These are phyloP conservation scores for Euphorbia tirucalli DNA, from an alignment of 345 rosid genomes.

Conservation along the genomic window DNA sequence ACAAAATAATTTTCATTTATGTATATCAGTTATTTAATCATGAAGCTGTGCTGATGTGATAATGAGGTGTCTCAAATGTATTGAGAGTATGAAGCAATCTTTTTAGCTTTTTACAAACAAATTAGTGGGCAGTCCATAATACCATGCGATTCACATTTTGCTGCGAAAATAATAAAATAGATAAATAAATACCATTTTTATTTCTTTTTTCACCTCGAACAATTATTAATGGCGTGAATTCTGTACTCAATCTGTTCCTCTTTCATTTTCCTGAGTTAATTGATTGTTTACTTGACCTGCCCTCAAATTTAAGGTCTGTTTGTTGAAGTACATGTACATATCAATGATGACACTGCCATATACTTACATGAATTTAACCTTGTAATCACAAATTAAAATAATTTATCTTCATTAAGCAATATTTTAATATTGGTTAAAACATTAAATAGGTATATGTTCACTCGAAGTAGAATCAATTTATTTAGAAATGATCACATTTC, in stretches of 20 bases:
- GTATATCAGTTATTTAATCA: background rate
- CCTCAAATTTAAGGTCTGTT: background rate
- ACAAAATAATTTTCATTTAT: no score
- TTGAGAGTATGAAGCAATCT: background rate
- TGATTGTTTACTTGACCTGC: no score
- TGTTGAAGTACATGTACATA: background rate
- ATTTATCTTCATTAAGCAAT: no score
- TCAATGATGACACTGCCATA: background rate
- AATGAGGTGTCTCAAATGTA: conserved; percentile 1
- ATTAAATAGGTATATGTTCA: no score
- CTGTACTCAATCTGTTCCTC: background rate
- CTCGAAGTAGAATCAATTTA: no score
- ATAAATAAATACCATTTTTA: no score
- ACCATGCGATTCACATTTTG: background rate
- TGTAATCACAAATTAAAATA: no score
- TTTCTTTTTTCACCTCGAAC: background rate
- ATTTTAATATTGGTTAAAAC: no score
- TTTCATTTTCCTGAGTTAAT: no score
- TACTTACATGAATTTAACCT: background rate
- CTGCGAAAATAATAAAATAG: no score
- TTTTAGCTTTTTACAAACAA: background rate
- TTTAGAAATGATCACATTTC: no score
- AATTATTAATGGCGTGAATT: conserved; percentile 1
- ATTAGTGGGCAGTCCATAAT: background rate
- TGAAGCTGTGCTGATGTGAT: background rate